Base-by-base conservation (phyloP, 176 grass and related monocot species). In the Phyllostachys edulis region DNA sequence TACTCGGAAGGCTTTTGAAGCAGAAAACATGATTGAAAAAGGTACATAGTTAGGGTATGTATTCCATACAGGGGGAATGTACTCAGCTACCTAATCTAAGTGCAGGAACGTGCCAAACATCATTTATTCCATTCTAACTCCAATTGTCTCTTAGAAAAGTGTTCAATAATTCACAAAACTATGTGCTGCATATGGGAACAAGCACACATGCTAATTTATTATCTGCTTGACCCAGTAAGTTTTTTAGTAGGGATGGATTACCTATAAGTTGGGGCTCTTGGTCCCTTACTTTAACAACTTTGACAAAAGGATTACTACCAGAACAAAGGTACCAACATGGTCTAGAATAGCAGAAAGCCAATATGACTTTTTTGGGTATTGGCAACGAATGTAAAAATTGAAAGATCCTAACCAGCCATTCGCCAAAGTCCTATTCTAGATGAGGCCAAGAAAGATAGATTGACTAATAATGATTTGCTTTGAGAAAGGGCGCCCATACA, bases 1-100 rank as follows among this genome's bases (percentile, higher is more conserved):
- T 94, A 88, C 71, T 98, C 96, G 15, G 96, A 93, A 81, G 96
- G 96, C 96, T 98, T 88, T 82, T 86, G 54, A 9, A 86, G 61
- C 26, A 71, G 23, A 76, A 69, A 70, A 81, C 57, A 77, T 16
- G 68, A 26, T 74, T 50, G 69, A 57, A 73, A 88, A 67, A 32
- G 32, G 67, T 67, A 56, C 5, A 68, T 4, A 63, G 49, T 91
- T 61, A 86, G 56, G 77, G 11, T 41, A 80, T 64, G 52, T 17
- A 86, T 82, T 65, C 45, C 51, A 84, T 39, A 86, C 37, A 73
- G 32, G 68, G 62, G 75, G 63, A 59, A 60, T 51, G 61, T 67
- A 68, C 8, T 10, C 24, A 85, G 18, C 24, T 78, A 86, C 41
- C 13, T 52, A 70, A 55, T 14, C 5, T 63, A 63, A 71, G 24